Percentiles rank a stretch among this genome's conserved stretches.
Evolutionary conservation across 2,329 filamentous ascomycete species (phyloP).

Genomic region (Chrysosporium queenslandicum): DNA sequence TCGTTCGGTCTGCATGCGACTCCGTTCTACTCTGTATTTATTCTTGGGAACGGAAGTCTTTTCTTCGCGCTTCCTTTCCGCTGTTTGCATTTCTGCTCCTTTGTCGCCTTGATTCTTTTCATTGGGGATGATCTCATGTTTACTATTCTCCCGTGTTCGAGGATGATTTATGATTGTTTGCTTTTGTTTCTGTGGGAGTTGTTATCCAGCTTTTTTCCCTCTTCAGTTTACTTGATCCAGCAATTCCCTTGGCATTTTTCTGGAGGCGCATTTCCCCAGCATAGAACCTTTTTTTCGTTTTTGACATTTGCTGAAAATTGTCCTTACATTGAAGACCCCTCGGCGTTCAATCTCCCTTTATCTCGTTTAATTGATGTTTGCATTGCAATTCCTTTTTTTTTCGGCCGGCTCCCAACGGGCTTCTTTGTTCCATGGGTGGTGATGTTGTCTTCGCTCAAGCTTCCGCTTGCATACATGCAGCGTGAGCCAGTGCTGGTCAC

Average conservation of each 20-base stretch:
- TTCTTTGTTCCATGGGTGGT: neutral
- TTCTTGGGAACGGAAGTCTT: slow-evolving; percentile 25
- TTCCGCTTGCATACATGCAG: neutral
- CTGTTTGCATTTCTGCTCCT: neutral
- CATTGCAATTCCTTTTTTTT: neutral
- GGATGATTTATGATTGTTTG: slow-evolving; percentile 21
- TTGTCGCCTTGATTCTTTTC: neutral
- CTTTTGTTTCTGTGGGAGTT: slow-evolving; percentile 7
- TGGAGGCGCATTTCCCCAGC: slow-evolving; percentile 17
- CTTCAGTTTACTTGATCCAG: slow-evolving; percentile 14
- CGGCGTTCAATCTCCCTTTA: slow-evolving; percentile 6
- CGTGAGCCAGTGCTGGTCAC: neutral
- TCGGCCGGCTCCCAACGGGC: neutral
- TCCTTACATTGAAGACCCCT: neutral
- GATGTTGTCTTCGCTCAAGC: no score
- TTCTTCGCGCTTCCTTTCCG: slow-evolving; percentile 21
- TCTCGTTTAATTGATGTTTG: slow-evolving; percentile 4
- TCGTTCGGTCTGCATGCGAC: slow-evolving; percentile 4
- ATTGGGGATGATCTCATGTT: neutral
- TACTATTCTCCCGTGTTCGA: slow-evolving; percentile 18
- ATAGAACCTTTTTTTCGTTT: slow-evolving; percentile 12
- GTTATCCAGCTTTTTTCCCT: slow-evolving; percentile 10
- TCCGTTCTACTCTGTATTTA: slow-evolving; percentile 10
- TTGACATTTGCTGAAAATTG: slow-evolving; percentile 2
- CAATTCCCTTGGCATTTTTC: slow-evolving; percentile 19